Evolutionary conservation across 352 stramenopile species (phyloP), one percentile per base, ranked within the genome.

Genomic region (Globisporangium canariense): DNA sequence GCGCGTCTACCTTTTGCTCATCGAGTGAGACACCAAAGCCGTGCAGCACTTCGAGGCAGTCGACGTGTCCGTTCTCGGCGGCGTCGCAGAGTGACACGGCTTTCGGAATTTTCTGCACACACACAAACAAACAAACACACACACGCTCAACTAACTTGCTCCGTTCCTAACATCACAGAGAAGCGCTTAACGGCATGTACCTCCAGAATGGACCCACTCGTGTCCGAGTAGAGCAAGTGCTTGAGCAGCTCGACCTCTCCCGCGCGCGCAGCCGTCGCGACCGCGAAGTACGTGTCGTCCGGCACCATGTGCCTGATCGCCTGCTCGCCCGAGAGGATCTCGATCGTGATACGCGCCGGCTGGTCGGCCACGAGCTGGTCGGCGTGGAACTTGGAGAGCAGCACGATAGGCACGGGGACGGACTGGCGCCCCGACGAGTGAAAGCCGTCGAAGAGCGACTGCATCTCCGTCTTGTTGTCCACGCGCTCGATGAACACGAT

Each of bases 401-500:
- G 66, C 53, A 95, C 76, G 64, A 95, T 91, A 0, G 84, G 86
- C 50, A 95, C 86, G 1, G 79, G 72, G 25, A 93, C 83, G 0
- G 68, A 66, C 58, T 95, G 86, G 16, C 86, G 73, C 11, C 86
- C 86, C 1, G 86, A 95, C 59, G 86, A 95, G 71, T 95, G 86
- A 64, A 93, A 95, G 51, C 86, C 86, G 60, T 95, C 86, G 62
- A 95, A 95, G 8, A 95, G 77, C 61, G 82, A 87, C 47, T 91
- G 82, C 47, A 77, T 87, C 58, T 74, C 76, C 8, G 74, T 71
- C 13, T 78, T 79, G 47, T 79, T 88, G 40, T 79, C 75, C 38
- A 68, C 73, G 40, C 72, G 73, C 67, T 95, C 86, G 51, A 95
- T 78, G 62, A 95, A 93, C 28, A 95, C 79, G 62, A 87, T 89